Evolutionary conservation across 2,329 filamentous ascomycete species (phyloP).

Genomic region (Trichoderma atrobrunneum): DNA sequence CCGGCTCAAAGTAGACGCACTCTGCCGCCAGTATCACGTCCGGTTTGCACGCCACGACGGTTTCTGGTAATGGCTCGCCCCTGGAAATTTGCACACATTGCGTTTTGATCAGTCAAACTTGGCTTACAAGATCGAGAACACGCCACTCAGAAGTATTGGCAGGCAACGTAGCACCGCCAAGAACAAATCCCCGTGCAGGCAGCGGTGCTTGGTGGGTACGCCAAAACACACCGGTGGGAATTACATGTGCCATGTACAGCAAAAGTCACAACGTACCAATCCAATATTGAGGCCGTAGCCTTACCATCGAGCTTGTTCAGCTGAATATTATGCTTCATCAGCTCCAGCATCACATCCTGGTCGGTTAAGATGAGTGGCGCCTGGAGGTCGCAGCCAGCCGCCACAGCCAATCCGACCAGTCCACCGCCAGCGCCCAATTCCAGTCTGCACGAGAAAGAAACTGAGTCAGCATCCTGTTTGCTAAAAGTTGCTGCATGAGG

Average conservation of each 20-base stretch:
- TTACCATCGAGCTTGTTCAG: conserved; percentile 67
- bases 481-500: background rate
- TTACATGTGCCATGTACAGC: background rate
- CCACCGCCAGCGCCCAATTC: conserved; percentile 92
- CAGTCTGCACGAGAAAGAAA: conserved; percentile 52
- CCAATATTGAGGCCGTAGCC: conserved; percentile 68
- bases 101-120: conserved; percentile 8
- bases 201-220: background rate
- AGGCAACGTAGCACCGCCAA: conserved; percentile 4
- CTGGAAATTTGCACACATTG: conserved; percentile 35
- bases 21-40: conserved; percentile 90
- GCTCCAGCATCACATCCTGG: conserved; percentile 75
- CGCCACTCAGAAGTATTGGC: background rate
- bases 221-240: background rate
- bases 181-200: background rate
- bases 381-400: conserved; percentile 52
- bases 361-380: conserved; percentile 76
- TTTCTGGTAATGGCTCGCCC: conserved; percentile 57
- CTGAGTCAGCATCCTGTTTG: conserved; percentile 9
- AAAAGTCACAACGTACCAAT: conserved; percentile 61
- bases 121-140: background rate
- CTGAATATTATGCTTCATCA: conserved; percentile 86
- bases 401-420: conserved; percentile 69
- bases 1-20: conserved; percentile 95
- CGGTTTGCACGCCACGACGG: conserved; percentile 57